phyloP scores from a whole-genome alignment of 805 yeast species.

The Ogataea ganodermae region DNA sequence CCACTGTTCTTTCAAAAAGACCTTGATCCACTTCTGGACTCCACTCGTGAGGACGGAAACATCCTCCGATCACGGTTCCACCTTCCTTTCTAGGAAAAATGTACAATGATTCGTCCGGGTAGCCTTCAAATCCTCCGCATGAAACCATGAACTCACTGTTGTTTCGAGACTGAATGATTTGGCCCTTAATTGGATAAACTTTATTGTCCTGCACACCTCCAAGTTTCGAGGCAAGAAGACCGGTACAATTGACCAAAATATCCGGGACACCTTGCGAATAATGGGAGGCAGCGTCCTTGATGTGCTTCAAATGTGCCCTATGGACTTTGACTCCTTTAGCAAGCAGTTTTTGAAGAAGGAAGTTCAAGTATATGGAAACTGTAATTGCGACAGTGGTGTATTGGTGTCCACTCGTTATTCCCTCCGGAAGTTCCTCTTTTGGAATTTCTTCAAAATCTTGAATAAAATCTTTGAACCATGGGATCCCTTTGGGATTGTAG shows the following conservation, averaged over 20 bases:
- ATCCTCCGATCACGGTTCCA: slow-evolving; percentile 69
- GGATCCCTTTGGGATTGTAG: slow-evolving; percentile 27
- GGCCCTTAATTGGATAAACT: slow-evolving; percentile 60
- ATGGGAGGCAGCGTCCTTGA: slow-evolving; percentile 54
- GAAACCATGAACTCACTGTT: slow-evolving; percentile 29
- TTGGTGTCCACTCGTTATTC: slow-evolving; percentile 43
- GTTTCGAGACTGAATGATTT: slow-evolving; percentile 54
- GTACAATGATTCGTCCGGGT: slow-evolving; percentile 52
- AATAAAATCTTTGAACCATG: slow-evolving; percentile 55
- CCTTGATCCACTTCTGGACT: slow-evolving; percentile 39
- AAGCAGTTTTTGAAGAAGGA: slow-evolving; percentile 41
- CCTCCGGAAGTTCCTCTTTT: slow-evolving; percentile 39
- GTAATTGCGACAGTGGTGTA: slow-evolving; percentile 41
- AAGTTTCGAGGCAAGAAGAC: slow-evolving; percentile 47
- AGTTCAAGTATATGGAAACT: slow-evolving; percentile 33
- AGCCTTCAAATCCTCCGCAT: slow-evolving; percentile 30
- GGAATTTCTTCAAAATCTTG: slow-evolving; percentile 40
- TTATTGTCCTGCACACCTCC: slow-evolving; percentile 41
- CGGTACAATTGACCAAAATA: slow-evolving; percentile 59
- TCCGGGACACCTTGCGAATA: slow-evolving; percentile 43
- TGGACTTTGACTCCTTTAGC: slow-evolving; percentile 44
- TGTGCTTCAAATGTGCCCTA: slow-evolving; percentile 41
- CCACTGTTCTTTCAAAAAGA: slow-evolving; percentile 49
- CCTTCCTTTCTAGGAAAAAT: slow-evolving; percentile 75
- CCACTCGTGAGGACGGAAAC: slow-evolving; percentile 27